Base-by-base conservation (phyloP, 2,329 filamentous ascomycete species). In the Penicillium fuscoglaucum region DNA sequence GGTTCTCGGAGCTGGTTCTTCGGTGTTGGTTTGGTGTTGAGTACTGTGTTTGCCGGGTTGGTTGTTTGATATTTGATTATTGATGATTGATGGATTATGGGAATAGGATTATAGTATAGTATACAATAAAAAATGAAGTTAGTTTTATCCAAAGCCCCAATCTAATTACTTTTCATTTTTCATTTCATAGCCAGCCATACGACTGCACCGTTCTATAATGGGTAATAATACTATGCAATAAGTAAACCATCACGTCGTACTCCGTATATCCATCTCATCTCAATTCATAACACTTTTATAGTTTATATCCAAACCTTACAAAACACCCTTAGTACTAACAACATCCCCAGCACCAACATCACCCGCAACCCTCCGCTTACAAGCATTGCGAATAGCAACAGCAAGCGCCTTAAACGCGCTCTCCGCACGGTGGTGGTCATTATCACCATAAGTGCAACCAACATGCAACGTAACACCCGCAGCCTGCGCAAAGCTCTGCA, bases 371-470 rank as follows among this genome's bases (percentile, higher is more conserved):
- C 86, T 83, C 67, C 86, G 83, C 51, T 84, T 83, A 49, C 88
- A 93, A 10, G 95, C 95, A 75, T 84, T 84, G 68, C 89, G 84
- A 55, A 96, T 83, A 8, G 95, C 95, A 45, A 97, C 87, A 0
- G 95, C 95, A 66, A 98, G 78, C 47, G 95, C 95, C 84, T 99
- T 99, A 79, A 99, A 97, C 17, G 93, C 95, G 74, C 90, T 95
- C 84, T 98, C 95, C 10, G 95, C 93, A 58, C 93, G 83, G 80
- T 98, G 95, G 78, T 98, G 95, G 78, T 98, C 95, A 77, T 98
- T 99, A 62, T 90, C 85, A 52, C 95, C 95, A 63, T 91, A 85
- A 57, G 96, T 78, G 77, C 91, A 96, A 78, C 97, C 91, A 59
- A 99, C 91, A 80, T 99, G 95, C 72, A 98, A 80, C n/a, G 95